phyloP scores from a whole-genome alignment of 192 early-diverging fungal genomes.

The Entomortierella lignicola region DNA sequence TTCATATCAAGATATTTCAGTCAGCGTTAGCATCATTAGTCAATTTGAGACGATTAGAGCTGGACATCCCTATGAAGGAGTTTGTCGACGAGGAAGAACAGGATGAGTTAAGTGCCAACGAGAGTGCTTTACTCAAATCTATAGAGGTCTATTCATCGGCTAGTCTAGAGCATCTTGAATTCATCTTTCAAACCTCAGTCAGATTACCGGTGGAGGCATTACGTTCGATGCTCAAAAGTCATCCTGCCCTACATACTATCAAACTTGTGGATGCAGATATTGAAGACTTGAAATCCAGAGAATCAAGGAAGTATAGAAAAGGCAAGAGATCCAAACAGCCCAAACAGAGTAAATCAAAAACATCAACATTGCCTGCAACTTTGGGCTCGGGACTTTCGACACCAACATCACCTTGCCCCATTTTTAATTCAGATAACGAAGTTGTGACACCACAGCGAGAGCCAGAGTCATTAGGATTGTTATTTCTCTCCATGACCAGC shows the following conservation, averaged over 20 bases:
- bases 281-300: neutral
- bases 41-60: neutral
- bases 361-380: neutral
- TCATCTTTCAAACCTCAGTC: constrained; percentile 24
- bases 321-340: too few relatives aligned
- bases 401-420: neutral
- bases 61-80: constrained; percentile 16
- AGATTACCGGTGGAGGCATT: constrained; percentile 7
- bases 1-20: constrained; percentile 3
- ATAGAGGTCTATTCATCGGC: constrained; percentile 7
- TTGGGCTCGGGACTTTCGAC: neutral
- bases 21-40: neutral
- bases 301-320: neutral
- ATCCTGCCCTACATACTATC: constrained; percentile 3
- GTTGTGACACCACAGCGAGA: neutral
- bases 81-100: neutral
- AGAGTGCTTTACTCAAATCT: constrained; percentile 7
- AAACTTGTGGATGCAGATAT: constrained; percentile 31
- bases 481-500: constrained; percentile 20
- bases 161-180: constrained; percentile 13
- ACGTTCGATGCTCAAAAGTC: constrained; percentile 1
- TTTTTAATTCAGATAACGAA: neutral
- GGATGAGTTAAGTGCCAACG: neutral
- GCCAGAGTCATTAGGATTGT: neutral
- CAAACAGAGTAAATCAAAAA: neutral